A percentile compares a stretch with the other conserved stretches of the same genome.
These are phyloP conservation scores for Neoarthrinium moseri DNA, from an alignment of 2,329 filamentous ascomycete genomes.

Conservation along the genomic window DNA sequence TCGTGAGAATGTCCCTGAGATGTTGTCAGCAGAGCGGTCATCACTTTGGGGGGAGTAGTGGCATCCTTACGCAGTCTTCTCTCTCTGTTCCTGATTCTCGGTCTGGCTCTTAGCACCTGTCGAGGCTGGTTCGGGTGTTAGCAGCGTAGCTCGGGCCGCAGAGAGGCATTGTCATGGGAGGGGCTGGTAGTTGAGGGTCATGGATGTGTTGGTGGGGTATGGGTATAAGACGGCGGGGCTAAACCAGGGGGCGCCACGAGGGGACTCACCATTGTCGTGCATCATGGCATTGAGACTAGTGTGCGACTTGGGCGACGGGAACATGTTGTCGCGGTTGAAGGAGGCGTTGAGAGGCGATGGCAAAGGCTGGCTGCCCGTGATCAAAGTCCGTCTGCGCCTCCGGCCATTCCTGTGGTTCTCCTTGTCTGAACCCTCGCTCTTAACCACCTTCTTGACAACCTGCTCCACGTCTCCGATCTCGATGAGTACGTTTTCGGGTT, in stretches of 20 bases:
- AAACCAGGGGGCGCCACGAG: background rate
- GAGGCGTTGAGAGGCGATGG: conserved; percentile 91
- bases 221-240: background rate
- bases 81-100: conserved; percentile 76
- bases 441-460: conserved; percentile 94
- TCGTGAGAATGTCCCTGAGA: conserved; percentile 77
- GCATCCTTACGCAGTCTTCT: conserved; percentile 84
- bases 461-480: conserved; percentile 99
- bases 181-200: conserved; percentile 1
- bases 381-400: conserved; percentile 84
- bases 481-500: conserved; percentile 97
- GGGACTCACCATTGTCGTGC: conserved; percentile 62
- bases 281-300: conserved; percentile 83
- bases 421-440: conserved; percentile 72
- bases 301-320: conserved; percentile 60
- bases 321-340: conserved; percentile 79
- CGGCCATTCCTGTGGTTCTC: conserved; percentile 91
- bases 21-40: background rate
- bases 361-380: conserved; percentile 94
- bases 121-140: conserved; percentile 22
- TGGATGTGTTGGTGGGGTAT: background rate
- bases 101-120: conserved; percentile 52
- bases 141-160: conserved; percentile 18
- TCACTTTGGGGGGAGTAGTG: too few species aligned
- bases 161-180: background rate